Evolutionary conservation across 768 basidiomycete genomes (phyloP), one percentile per base, ranked within the genome.

Genomic region (Trametes sanguinea): DNA sequence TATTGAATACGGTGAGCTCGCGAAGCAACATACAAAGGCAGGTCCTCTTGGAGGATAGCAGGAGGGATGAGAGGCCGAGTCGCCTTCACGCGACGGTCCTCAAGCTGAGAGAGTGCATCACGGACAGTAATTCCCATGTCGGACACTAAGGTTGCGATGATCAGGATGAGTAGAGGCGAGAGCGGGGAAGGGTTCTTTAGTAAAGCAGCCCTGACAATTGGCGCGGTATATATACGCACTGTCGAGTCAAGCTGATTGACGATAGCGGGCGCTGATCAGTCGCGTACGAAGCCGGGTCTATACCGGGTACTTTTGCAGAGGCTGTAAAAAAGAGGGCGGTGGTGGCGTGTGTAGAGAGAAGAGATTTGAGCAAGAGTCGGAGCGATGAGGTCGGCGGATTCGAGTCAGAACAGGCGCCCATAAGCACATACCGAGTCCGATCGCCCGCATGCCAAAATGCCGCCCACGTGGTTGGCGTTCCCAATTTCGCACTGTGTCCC

Each of bases 1-100:
- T 3, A n/a, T 11, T 47, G 29, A 6, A 37, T 14, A 11, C 11
- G 6, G 50, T 33, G 33, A 37, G 11, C 35, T 11, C 35, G 35
- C 11, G 6, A 11, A 6, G 11, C 11, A 37, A 77, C 85, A 54
- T 76, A 92, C 90, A 94, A 76, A 45, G 92, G 92, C n/a, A 92
- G 82, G 74, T 98, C 95, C 74, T 98, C 95, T 67, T 91, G 90
- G 1, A 98, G 82, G 63, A 98, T 96, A 71, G 95, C 94, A 22
- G 95, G 95, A 53, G 95, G 95, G 59, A 98, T 95, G 58, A 98
- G 77, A 32, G 95, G 95, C 44, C 94, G 81, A 16, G 89, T 94
- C 14, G 84, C 88, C 72, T 85, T 94, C 56, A 98, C 94, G 47
- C 95, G 81, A 62, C 86, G 81, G 70, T 98, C 95, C 71, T 95